These are phyloP conservation scores for Parietaria judaica DNA, from an alignment of 306 rosid species.

Conservation along the genomic window DNA sequence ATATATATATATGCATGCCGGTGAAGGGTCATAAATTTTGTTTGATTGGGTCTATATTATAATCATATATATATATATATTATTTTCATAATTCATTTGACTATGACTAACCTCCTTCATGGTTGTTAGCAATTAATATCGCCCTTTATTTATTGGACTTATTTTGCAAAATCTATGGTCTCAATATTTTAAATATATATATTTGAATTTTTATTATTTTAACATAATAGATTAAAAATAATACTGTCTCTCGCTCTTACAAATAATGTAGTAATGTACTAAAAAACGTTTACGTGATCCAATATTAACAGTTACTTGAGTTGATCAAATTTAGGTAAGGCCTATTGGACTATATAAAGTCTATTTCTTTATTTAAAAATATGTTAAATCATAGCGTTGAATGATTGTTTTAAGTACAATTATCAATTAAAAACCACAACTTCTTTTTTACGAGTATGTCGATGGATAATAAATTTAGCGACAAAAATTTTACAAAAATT, in stretches of 20 bases:
- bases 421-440: too few relatives aligned
- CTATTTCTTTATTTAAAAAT: too few relatives aligned
- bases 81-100: not conserved
- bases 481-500: too few relatives aligned
- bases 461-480: too few relatives aligned
- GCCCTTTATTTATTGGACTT: not conserved
- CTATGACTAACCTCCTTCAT: slow-evolving; percentile 9
- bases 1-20: not conserved
- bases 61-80: not conserved
- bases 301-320: not conserved
- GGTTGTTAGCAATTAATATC: not conserved
- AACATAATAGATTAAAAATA: not conserved
- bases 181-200: not conserved
- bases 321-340: not conserved
- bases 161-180: slow-evolving; percentile 1
- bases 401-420: too few relatives aligned
- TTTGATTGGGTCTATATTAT: not conserved
- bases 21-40: slow-evolving; percentile 1
- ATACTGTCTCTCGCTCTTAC: too few relatives aligned
- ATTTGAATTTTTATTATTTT: too few relatives aligned
- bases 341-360: too few relatives aligned
- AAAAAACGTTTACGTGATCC: too few relatives aligned
- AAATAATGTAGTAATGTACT: too few relatives aligned
- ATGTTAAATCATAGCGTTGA: too few relatives aligned
- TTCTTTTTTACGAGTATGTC: too few relatives aligned